Conservation (phyloP, 2,329 filamentous ascomycete genomes). For the Beauveria rudraprayagi region DNA sequence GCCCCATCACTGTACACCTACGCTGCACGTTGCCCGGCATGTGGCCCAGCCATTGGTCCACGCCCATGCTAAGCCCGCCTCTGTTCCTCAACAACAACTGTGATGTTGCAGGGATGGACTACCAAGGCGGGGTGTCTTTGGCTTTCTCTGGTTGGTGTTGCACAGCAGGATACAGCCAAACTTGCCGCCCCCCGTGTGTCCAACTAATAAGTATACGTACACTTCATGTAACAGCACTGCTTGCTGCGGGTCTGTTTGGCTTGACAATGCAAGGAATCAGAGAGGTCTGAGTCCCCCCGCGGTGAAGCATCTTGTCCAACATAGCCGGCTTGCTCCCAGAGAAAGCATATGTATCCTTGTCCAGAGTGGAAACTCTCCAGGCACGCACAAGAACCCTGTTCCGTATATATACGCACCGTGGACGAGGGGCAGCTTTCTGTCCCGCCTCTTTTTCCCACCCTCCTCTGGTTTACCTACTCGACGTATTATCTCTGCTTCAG, state of each 20-base stretch:
- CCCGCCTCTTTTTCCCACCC: conserved; percentile 13
- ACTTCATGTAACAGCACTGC: neutral
- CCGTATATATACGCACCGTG: conserved; percentile 12
- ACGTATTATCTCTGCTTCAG: conserved; percentile 21
- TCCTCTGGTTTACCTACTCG: conserved; percentile 14
- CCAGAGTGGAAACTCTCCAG: conserved; percentile 12
- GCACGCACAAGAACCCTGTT: conserved; percentile 5
- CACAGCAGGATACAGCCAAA: neutral
- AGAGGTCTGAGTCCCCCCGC: neutral
- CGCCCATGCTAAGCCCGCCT: conserved; percentile 12
- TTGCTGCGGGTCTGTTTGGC: conserved; percentile 3
- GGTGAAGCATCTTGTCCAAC: neutral
- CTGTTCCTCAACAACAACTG: neutral
- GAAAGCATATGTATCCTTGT: conserved; percentile 4
- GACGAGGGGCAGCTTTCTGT: conserved; percentile 10
- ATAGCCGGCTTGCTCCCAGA: neutral
- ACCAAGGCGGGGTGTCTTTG: neutral
- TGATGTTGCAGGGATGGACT: conserved; percentile 1
- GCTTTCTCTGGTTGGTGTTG: neutral
- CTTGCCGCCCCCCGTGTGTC: neutral
- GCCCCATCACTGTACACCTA: conserved; percentile 6
- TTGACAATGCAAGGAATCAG: neutral
- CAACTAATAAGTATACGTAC: neutral
- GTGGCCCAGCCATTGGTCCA: conserved; percentile 37
- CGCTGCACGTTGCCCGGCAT: conserved; percentile 24